These are phyloP conservation scores for Fusarium foetens DNA, from an alignment of 2,329 filamentous ascomycete genomes.

Conservation along the genomic window DNA sequence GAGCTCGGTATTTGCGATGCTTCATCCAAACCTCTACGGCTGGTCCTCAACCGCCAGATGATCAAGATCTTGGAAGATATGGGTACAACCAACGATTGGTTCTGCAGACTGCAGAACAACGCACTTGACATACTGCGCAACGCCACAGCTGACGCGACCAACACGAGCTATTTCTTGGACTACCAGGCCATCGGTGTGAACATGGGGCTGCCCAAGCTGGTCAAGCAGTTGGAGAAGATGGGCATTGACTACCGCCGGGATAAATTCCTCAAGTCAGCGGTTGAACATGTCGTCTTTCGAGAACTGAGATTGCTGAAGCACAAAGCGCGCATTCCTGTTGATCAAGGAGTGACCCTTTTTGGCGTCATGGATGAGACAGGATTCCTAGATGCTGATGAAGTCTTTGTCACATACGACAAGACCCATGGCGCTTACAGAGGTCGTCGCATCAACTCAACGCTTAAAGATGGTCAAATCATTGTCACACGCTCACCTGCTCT, in stretches of 20 bases:
- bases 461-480: slow-evolving; percentile 60
- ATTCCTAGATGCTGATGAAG: slow-evolving; percentile 71
- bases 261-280: slow-evolving; percentile 72
- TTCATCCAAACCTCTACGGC: slow-evolving; percentile 71
- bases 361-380: slow-evolving; percentile 87
- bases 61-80: slow-evolving; percentile 91
- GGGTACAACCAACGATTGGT: slow-evolving; percentile 66
- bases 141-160: slow-evolving; percentile 66
- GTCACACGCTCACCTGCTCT: slow-evolving; percentile 84
- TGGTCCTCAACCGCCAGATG: slow-evolving; percentile 80
- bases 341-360: slow-evolving; percentile 78
- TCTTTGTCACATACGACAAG: slow-evolving; percentile 71
- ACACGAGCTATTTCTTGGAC: slow-evolving; percentile 74
- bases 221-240: slow-evolving; percentile 67
- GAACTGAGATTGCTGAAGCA: slow-evolving; percentile 81
- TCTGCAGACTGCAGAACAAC: slow-evolving; percentile 71
- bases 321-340: slow-evolving; percentile 77
- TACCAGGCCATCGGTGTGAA: slow-evolving; percentile 68
- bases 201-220: slow-evolving; percentile 69
- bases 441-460: slow-evolving; percentile 41
- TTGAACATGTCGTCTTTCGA: slow-evolving; percentile 76
- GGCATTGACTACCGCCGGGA: slow-evolving; percentile 74
- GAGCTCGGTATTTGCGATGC: slow-evolving; percentile 79
- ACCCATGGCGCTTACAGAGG: slow-evolving; percentile 31
- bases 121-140: slow-evolving; percentile 69